Percentiles rank a stretch among this genome's conserved stretches.
phyloP scores from a whole-genome alignment of 2,329 filamentous ascomycete species.

The Talaromyces sp. region DNA sequence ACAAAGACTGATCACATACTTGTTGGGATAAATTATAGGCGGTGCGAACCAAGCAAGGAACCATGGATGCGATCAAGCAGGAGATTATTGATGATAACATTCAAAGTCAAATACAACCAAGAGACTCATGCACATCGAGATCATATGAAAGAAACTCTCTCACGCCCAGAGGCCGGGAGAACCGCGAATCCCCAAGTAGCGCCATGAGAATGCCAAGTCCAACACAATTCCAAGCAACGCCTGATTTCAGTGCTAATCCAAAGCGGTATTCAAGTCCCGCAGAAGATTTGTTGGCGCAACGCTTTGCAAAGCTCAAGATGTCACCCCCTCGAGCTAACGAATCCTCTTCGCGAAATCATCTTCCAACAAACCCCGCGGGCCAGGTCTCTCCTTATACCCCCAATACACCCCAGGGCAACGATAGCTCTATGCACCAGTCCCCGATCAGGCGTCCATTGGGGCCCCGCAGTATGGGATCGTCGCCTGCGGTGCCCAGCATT shows the following conservation, averaged over 20 bases:
- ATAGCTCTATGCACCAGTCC: constrained; percentile 21
- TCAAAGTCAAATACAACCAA: constrained; percentile 32
- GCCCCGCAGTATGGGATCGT: constrained; percentile 47
- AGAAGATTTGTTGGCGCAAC: constrained; percentile 43
- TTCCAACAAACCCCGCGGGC: constrained; percentile 15
- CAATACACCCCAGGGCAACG: constrained; percentile 8
- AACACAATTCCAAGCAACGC: constrained; percentile 37
- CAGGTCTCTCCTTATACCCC: constrained; percentile 21
- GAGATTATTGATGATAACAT: constrained; percentile 44
- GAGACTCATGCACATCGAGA: constrained; percentile 11
- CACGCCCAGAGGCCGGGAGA: constrained; percentile 28
- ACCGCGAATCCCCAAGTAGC: constrained; percentile 18
- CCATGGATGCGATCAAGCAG: constrained; percentile 46
- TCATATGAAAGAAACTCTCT: constrained; percentile 15
- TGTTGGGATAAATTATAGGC: constrained; percentile 24
- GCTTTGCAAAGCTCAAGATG: constrained; percentile 45
- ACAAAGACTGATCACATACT: constrained; percentile 13
- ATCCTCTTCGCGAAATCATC: constrained; percentile 1
- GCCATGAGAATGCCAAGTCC: constrained; percentile 45
- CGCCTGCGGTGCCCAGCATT: constrained; percentile 36
- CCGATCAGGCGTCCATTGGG: constrained; percentile 41
- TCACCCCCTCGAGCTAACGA: constrained; percentile 11
- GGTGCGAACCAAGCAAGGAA: constrained; percentile 44
- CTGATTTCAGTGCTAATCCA: constrained; percentile 24
- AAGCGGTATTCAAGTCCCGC: constrained; percentile 31